Conservation (phyloP, 139 green algal species). For the Choricystis sp. region DNA sequence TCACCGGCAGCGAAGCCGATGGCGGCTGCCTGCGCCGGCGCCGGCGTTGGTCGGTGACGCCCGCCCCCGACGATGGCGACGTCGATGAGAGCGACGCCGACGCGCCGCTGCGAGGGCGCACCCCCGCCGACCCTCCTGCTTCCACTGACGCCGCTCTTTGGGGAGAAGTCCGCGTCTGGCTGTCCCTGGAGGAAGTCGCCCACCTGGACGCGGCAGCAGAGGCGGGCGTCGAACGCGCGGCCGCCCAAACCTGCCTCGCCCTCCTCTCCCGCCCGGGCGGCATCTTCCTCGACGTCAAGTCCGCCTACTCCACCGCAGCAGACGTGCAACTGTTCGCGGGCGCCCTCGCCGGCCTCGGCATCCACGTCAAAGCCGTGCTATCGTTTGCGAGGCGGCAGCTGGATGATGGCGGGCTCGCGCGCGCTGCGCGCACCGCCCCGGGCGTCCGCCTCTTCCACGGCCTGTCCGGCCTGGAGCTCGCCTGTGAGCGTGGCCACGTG, state of each 20-base stretch:
- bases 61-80: too few species aligned
- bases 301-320: constrained; percentile 22
- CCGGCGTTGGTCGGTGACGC: too few species aligned
- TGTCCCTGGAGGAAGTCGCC: constrained; percentile 4
- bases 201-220: neutral
- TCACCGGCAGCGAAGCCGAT: too few species aligned
- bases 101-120: too few species aligned
- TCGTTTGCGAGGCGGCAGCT: constrained; percentile 13
- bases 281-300: constrained; percentile 40
- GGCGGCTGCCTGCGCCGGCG: too few species aligned
- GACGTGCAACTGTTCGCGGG: constrained; percentile 27
- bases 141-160: too few species aligned
- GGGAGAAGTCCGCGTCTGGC: neutral
- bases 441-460: constrained; percentile 40
- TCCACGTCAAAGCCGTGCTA: constrained; percentile 23
- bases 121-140: too few species aligned
- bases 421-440: neutral
- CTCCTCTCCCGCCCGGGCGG: constrained; percentile 29
- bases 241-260: constrained; percentile 21
- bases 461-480: constrained; percentile 27
- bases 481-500: constrained; percentile 22
- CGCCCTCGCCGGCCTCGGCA: constrained; percentile 21
- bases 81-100: too few species aligned
- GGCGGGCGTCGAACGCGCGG: constrained; percentile 1
- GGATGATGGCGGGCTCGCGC: neutral